Evolutionary conservation across 352 stramenopile genomes (phyloP), one percentile per base, ranked within the genome.

Genomic region (Globisporangium parvum): DNA sequence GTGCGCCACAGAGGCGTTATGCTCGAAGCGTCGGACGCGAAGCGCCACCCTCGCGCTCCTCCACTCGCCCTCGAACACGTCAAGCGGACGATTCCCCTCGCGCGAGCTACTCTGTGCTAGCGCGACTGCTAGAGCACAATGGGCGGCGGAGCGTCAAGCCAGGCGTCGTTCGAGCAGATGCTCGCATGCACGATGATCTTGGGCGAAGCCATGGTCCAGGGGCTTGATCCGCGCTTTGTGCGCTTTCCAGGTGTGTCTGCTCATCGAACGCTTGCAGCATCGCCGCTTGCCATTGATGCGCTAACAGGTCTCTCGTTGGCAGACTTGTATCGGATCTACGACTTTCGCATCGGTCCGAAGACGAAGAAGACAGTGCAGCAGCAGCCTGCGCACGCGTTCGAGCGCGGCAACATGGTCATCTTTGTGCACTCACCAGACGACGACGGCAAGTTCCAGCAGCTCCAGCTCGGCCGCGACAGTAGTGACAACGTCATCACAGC

Each of bases 111-210:
- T n/a, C n/a, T n/a, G n/a, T n/a, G n/a, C 31, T 37, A 37, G 8
- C 31, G 31, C 6, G 11, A 37, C 31, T 11, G 31, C 4, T 11
- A 9, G 31, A 55, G 26, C 2, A 53, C 44, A 1, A 92, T 92
- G 82, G 82, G 82, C 17, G 80, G 65, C 0, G 82, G 76, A 8
- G 77, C 80, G 41, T 93, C 82, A 11, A 89, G 74, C 28, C 73
- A 89, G 46, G 65, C 72, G 14, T 76, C 75, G 2, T 85, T 92
- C 53, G 76, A 87, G 70, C 82, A 93, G 62, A 91, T 91, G 80
- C 80, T 93, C 53, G 82, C 82, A 39, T 90, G 79, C 63, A 93
- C 80, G 33, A 93, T 91, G 77, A 71, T 93, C 57, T 74, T 93
- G 11, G 82, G 80, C 8, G 77, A 93, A 52, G 80, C 82, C 49